phyloP scores from a whole-genome alignment of 768 basidiomycete species.

The Mycena chlorophos region DNA sequence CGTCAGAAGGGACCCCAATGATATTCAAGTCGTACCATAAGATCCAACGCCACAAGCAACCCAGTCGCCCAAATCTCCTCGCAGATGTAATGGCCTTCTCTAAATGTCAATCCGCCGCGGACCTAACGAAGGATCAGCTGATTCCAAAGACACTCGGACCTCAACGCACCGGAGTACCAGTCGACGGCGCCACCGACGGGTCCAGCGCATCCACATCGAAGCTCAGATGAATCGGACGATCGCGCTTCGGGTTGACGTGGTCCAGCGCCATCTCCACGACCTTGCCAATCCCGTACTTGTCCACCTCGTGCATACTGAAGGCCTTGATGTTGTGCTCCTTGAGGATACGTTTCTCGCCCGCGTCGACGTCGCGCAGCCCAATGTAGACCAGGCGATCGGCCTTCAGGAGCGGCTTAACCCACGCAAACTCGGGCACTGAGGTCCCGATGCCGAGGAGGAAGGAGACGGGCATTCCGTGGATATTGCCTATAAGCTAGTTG shows the following conservation, averaged over 20 bases:
- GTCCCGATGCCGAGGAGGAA: conserved; percentile 74
- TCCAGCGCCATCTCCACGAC: conserved; percentile 97
- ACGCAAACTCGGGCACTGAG: conserved; percentile 46
- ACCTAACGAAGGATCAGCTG: conserved; percentile 64
- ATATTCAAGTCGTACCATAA: conserved; percentile 65
- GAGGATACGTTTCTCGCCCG: conserved; percentile 84
- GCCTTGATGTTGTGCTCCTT: conserved; percentile 79
- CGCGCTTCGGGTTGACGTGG: conserved; percentile 83
- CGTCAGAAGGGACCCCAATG: not conserved
- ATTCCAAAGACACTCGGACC: not conserved
- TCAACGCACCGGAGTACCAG: conserved; percentile 77
- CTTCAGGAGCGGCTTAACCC: conserved; percentile 63
- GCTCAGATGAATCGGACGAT: conserved; percentile 88
- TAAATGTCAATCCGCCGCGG: conserved; percentile 92
- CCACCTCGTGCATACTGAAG: conserved; percentile 91
- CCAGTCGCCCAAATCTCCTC: conserved; percentile 93
- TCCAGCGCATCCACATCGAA: conserved; percentile 97
- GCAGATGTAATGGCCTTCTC: conserved; percentile 98
- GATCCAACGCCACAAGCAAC: conserved; percentile 84
- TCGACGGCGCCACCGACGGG: conserved; percentile 93
- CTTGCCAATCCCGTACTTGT: conserved; percentile 88
- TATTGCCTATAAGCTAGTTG: conserved; percentile 68
- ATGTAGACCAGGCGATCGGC: conserved; percentile 90
- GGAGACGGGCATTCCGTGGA: conserved; percentile 97
- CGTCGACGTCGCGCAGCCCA: conserved; percentile 91